A percentile compares a stretch with the other conserved stretches of the same genome.
These are phyloP conservation scores for Microdochium paspali DNA, from an alignment of 2,329 filamentous ascomycete species.

Conservation along the genomic window DNA sequence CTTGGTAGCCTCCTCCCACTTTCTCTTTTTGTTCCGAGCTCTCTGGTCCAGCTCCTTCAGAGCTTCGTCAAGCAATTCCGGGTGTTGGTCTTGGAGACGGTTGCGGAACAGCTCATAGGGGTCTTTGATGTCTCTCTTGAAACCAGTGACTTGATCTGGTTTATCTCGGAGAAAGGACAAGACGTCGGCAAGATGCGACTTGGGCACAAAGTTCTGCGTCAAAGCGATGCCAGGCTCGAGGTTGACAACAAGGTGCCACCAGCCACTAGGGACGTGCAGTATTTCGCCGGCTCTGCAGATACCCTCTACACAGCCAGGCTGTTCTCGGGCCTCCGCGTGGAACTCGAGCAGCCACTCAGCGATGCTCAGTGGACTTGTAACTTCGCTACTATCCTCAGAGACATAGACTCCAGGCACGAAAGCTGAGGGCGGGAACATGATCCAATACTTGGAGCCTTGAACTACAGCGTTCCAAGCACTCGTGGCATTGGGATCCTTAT, in stretches of 20 bases:
- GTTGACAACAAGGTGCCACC: slow-evolving; percentile 96
- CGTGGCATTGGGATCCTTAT: slow-evolving; percentile 69
- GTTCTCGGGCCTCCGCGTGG: slow-evolving; percentile 69
- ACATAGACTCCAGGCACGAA: slow-evolving; percentile 85
- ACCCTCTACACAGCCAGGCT: slow-evolving; percentile 73
- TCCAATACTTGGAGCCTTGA: slow-evolving; percentile 91
- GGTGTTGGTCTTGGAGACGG: slow-evolving; percentile 52
- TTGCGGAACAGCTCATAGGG: slow-evolving; percentile 68
- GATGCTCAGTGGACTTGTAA: slow-evolving; percentile 88
- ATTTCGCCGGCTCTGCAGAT: slow-evolving; percentile 80
- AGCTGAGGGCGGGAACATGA: slow-evolving; percentile 82
- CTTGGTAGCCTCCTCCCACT: slow-evolving; percentile 74
- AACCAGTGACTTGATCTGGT: slow-evolving; percentile 79
- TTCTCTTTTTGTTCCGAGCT: slow-evolving; percentile 60
- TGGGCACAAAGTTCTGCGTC: slow-evolving; percentile 91
- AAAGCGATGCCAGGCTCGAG: slow-evolving; percentile 76
- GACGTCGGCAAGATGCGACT: slow-evolving; percentile 62
- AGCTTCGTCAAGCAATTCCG: slow-evolving; percentile 58
- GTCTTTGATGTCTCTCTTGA: slow-evolving; percentile 60
- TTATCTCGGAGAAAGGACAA: slow-evolving; percentile 75
- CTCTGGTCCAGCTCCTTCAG: slow-evolving; percentile 56
- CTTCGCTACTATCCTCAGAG: slow-evolving; percentile 81
- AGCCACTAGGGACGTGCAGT: slow-evolving; percentile 84
- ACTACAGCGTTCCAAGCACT: slow-evolving; percentile 93
- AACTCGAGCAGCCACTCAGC: slow-evolving; percentile 94